Evolutionary conservation across 495 filamentous ascomycete genomes (phyloP).

Genomic region (Tuber calosporum): DNA sequence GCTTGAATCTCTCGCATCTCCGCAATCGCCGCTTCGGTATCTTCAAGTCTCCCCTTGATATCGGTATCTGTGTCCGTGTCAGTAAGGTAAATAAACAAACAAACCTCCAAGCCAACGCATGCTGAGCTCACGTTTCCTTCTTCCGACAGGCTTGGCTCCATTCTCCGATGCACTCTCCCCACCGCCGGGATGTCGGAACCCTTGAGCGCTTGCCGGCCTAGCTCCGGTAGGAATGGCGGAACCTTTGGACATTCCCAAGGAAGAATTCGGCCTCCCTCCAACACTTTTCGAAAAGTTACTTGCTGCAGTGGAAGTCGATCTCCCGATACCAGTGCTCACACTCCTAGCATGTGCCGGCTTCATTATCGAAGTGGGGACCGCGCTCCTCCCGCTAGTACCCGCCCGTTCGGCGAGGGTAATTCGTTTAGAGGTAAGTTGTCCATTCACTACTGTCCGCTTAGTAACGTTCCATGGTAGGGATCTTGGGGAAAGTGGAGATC

Average conservation of each 20-base stretch:
- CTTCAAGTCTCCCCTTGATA: constrained; percentile 36
- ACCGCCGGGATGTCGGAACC: constrained; percentile 6
- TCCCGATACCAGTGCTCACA: constrained; percentile 12
- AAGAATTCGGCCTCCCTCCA: constrained; percentile 30
- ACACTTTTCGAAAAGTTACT: constrained; percentile 16
- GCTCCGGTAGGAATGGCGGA: constrained; percentile 16
- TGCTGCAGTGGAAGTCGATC: constrained; percentile 1
- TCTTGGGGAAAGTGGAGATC: constrained; percentile 27
- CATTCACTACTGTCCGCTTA: constrained; percentile 30
- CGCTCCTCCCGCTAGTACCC: constrained; percentile 3
- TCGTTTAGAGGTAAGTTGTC: constrained; percentile 18
- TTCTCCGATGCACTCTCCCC: neutral
- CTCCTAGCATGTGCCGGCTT: constrained; percentile 21
- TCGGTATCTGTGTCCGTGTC: constrained; percentile 33
- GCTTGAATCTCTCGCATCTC: constrained; percentile 33
- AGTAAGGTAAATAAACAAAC: constrained; percentile 21
- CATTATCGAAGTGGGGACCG: neutral
- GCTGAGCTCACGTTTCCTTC: neutral
- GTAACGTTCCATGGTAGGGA: constrained; percentile 29
- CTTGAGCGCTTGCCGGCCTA: constrained; percentile 37
- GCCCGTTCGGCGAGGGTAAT: constrained; percentile 29
- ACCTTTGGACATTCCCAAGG: constrained; percentile 25
- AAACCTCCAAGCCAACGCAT: neutral
- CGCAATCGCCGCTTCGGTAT: constrained; percentile 35
- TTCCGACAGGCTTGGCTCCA: neutral